Conservation (phyloP, 2,329 filamentous ascomycete genomes). For the Colletotrichum paranaense region DNA sequence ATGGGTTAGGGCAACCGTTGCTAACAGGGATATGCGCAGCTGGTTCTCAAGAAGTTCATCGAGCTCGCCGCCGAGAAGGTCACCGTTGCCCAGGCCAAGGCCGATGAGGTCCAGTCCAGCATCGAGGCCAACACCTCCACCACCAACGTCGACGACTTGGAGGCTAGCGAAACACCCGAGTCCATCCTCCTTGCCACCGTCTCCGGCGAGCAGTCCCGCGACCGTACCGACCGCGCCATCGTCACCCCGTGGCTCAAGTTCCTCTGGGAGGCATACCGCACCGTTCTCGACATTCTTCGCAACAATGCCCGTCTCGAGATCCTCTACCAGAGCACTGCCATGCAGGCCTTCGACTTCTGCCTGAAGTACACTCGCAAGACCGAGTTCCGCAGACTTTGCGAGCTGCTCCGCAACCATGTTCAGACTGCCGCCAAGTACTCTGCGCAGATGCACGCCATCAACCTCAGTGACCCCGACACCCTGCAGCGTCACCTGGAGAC, state of each 20-base stretch:
- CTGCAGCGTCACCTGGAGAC: conserved; percentile 97
- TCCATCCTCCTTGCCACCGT: conserved; percentile 98
- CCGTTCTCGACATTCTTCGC: conserved; percentile 96
- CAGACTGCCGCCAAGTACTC: conserved; percentile 99
- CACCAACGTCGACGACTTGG: conserved; percentile 89
- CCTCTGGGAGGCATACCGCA: conserved; percentile 98
- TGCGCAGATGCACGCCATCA: conserved; percentile 99
- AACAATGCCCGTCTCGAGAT: conserved; percentile 98
- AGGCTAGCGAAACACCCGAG: conserved; percentile 97
- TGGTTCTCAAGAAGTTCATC: conserved; percentile 98
- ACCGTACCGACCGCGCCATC: conserved; percentile 97
- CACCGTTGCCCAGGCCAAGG: conserved; percentile 93
- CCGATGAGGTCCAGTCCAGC: conserved; percentile 91
- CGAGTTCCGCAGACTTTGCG: conserved; percentile 97
- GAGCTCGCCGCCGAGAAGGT: conserved; percentile 97
- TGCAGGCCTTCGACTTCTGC: conserved; percentile 99
- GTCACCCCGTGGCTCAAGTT: conserved; percentile 99
- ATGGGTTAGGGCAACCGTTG: not conserved
- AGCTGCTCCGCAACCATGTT: conserved; percentile 97
- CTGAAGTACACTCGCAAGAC: conserved; percentile 98
- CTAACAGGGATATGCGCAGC: conserved; percentile 53
- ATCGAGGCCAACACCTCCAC: conserved; percentile 81
- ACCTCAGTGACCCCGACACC: conserved; percentile 96
- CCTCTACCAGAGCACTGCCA: conserved; percentile 97
- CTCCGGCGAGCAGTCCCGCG: conserved; percentile 95